phyloP scores from a whole-genome alignment of 106 monocot genomes.

The Acanthochlamys bracteata region DNA sequence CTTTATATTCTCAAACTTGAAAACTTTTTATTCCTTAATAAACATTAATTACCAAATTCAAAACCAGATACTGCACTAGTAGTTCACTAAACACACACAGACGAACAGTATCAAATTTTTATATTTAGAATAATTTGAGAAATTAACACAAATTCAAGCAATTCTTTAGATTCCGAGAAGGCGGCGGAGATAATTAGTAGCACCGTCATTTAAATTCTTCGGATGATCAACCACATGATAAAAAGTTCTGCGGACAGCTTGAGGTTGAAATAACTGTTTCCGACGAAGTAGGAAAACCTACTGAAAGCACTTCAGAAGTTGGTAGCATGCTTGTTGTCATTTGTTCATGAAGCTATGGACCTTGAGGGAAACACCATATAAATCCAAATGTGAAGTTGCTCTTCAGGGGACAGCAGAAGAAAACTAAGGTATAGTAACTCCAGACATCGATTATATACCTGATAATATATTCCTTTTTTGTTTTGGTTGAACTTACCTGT shows the following conservation, averaged over 20 bases:
- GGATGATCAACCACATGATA: constrained; percentile 27
- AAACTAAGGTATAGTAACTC: constrained; percentile 58
- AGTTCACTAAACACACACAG: not conserved
- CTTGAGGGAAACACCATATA: constrained; percentile 86
- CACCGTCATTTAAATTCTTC: not conserved
- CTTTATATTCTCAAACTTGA: too few species aligned
- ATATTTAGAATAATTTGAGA: not conserved
- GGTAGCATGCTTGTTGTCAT: constrained; percentile 75
- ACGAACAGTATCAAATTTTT: not conserved
- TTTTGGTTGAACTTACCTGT: not conserved
- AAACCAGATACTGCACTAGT: too few species aligned
- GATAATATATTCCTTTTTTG: not conserved
- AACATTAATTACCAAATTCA: too few species aligned
- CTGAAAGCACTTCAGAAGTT: constrained; percentile 56
- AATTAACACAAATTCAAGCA: not conserved
- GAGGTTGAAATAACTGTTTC: constrained; percentile 40
- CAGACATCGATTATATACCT: not conserved
- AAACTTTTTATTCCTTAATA: too few species aligned
- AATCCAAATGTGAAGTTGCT: constrained; percentile 68
- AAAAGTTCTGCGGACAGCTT: constrained; percentile 47
- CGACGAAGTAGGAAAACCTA: constrained; percentile 43
- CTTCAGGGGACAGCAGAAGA: constrained; percentile 76
- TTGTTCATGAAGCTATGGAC: constrained; percentile 82
- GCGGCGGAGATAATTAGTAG: constrained; percentile 10
- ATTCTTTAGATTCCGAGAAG: constrained; percentile 3